phyloP scores from a whole-genome alignment of 2,329 filamentous ascomycete genomes.

The Pseudocercospora pini-densiflorae region DNA sequence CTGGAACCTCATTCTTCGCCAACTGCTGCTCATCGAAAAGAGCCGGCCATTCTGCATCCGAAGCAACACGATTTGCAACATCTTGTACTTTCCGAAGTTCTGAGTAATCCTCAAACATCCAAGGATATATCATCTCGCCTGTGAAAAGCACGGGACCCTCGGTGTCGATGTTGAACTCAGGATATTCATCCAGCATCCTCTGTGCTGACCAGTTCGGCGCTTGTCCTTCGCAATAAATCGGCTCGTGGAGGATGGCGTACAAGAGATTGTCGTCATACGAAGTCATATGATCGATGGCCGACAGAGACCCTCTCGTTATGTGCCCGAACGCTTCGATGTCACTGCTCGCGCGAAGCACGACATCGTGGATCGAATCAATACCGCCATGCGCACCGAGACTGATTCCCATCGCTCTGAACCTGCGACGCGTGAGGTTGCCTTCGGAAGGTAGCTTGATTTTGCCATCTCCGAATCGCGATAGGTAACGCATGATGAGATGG shows the following conservation, averaged over 20 bases:
- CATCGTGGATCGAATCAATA: conserved; percentile 73
- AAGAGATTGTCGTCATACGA: conserved; percentile 77
- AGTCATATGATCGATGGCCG: conserved; percentile 68
- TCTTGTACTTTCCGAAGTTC: conserved; percentile 72
- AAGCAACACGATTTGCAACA: conserved; percentile 73
- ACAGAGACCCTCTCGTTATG: conserved; percentile 72
- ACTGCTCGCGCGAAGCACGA: conserved; percentile 70
- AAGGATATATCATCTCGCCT: conserved; percentile 89
- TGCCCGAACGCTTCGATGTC: conserved; percentile 79
- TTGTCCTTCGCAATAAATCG: conserved; percentile 77
- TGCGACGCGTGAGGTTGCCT: conserved; percentile 70
- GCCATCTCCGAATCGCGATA: conserved; percentile 61
- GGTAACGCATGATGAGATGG: conserved; percentile 66
- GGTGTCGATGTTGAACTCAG: conserved; percentile 53
- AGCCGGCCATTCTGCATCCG: conserved; percentile 69
- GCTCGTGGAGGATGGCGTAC: conserved; percentile 86
- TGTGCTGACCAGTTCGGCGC: conserved; percentile 77
- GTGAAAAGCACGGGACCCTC: conserved; percentile 73
- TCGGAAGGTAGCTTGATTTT: conserved; percentile 72
- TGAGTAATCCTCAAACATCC: conserved; percentile 79
- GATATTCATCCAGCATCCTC: conserved; percentile 59
- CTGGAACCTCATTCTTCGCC: conserved; percentile 76
- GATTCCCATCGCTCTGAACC: conserved; percentile 79
- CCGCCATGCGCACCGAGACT: conserved; percentile 79
- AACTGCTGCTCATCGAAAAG: conserved; percentile 79